Evolutionary conservation across 352 stramenopile genomes (phyloP), one percentile per base, ranked within the genome.

Genomic region (Hyaloperonospora arabidopsidis): DNA sequence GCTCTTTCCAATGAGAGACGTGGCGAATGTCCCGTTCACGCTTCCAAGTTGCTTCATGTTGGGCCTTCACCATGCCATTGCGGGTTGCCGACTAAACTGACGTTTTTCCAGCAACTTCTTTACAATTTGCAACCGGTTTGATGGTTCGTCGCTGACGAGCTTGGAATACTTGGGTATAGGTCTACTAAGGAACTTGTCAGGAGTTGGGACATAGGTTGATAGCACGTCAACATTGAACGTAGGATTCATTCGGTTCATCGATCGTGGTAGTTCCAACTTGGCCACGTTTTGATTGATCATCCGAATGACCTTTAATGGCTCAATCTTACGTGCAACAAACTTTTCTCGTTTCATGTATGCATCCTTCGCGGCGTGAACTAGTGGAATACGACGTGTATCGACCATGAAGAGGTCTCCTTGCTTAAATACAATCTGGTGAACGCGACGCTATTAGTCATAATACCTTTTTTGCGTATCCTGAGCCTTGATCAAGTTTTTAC

Each of bases 111-210:
- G 15, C 15, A 22, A 17, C 25, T 28, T 11, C 34, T 32, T 65
- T 62, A 76, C 76, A 86, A 21, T 62, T 43, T 49, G 78, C 70
- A 40, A 88, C 72, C 52, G 76, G 70, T 51, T 19, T 2, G 11
- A n/a, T n/a, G 0, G 1, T 21, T 44, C 15, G 15, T 19, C 19
- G 15, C 5, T 19, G 15, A 19, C 38, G 15, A 44, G 19, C 15
- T 44, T 7, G 13, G 5, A 44, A 17, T 2, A 8, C 15, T 44
- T 44, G 15, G 38, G 38, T 22, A 11, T 44, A 44, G 38, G 38
- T 22, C 13, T 10, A 21, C 15, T 7, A 3, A 17, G 15, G 38
- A 44, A 21, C 0, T 19, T 44, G 5, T 44, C 38, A 2, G 38
- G 10, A 2, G 38, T 19, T 21, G 38, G 38, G 19, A 21, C 15